Conservation (phyloP, 139 green algal species). For the Coelastrella sp. region DNA sequence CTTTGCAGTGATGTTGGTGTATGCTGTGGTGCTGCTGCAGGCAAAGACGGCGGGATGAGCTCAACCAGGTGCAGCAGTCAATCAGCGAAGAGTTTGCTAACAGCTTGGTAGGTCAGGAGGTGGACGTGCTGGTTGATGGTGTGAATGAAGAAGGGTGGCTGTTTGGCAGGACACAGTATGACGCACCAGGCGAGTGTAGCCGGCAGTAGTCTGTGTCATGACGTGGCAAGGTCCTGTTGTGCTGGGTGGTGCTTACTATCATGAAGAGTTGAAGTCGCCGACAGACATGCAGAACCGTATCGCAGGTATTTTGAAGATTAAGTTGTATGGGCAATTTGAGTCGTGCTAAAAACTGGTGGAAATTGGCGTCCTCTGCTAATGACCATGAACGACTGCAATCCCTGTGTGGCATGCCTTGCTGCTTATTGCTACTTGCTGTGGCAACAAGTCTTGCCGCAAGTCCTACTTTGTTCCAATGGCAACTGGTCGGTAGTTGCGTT, state of each 20-base stretch:
- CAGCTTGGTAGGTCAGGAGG: slow-evolving; percentile 72
- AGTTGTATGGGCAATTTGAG: too few relatives aligned
- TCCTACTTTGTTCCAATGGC: background rate
- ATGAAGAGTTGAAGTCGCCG: too few relatives aligned
- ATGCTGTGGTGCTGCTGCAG: slow-evolving; percentile 32
- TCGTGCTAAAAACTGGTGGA: background rate
- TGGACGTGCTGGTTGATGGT: slow-evolving; percentile 46
- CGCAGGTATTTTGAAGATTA: too few relatives aligned
- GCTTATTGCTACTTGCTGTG: background rate
- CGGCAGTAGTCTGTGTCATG: background rate
- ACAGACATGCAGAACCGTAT: too few relatives aligned
- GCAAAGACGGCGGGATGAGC: slow-evolving; percentile 81
- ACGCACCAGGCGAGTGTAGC: slow-evolving; percentile 47
- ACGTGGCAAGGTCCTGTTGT: background rate
- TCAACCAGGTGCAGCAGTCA: slow-evolving; percentile 83
- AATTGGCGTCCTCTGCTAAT: too few relatives aligned
- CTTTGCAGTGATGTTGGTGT: too few relatives aligned
- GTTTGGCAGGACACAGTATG: slow-evolving; percentile 78
- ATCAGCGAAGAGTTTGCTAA: slow-evolving; percentile 77
- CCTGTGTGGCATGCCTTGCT: background rate
- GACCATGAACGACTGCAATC: background rate
- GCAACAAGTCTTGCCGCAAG: background rate
- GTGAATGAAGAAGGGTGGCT: slow-evolving; percentile 82
- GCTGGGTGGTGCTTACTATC: too few relatives aligned
- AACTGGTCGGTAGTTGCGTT: background rate